Base-by-base conservation (phyloP, 2,329 filamentous ascomycete genomes). In the Nemania diffusa region DNA sequence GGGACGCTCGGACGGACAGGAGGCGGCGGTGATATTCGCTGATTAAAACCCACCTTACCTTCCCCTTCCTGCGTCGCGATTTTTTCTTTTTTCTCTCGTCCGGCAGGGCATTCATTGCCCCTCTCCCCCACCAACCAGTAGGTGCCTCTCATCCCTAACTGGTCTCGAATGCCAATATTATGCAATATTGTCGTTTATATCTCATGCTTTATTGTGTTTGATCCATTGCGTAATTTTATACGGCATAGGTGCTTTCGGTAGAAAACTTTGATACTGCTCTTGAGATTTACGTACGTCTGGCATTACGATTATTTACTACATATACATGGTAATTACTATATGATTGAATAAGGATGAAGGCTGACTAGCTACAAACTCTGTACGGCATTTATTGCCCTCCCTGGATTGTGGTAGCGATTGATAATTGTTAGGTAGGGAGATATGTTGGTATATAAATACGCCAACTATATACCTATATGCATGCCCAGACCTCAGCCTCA, bases 91-190 rank as follows among this genome's bases (percentile, higher is more conserved):
- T 13, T 9, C 9, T 40, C 3, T 27, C 26, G 27, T 20, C 1
- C 17, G 26, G 50, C 50, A 34, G 32, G 27, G 27, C 5, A 27
- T 50, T 22, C 27, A 15, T 17, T 13, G 7, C 20, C 6, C n/a
- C 29, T 20, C 50, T 11, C 20, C 24, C 9, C 27, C 17, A 20
- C 26, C 27, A 44, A 9, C 29, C 9, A 32, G 29, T 32, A 9
- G 5, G 13, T 42, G 11, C 5, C 13, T 17, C 40, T 26, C 7
- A 17, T n/a, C 20, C 22, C 46, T 50, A 13, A 13, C 9, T 17
- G 22, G 46, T 7, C 5, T 27, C 8, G 29, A 37, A 40, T 24
- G 46, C 46, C 62, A 56, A 57, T 65, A 65, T 56, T 60, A 57
- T 65, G 62, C 62, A 65, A 34, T 48, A 9, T 37, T 34, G 42